Conservation (phyloP, 441 rosid species). For the Bocquillonia castaneifolia region DNA sequence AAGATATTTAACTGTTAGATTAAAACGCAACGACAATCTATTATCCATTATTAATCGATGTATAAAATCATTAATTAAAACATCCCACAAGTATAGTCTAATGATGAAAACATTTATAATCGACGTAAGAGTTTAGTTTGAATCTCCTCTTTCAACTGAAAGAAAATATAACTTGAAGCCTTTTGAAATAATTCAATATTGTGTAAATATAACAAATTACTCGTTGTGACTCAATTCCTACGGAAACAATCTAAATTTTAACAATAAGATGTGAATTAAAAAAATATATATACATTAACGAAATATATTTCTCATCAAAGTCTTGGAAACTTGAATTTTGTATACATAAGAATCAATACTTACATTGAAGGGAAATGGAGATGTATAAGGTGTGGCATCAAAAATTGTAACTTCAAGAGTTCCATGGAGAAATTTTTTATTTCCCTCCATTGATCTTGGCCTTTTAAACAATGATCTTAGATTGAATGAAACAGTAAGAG, state of each 20-base stretch:
- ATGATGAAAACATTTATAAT: too few relatives aligned
- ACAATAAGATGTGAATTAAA: too few relatives aligned
- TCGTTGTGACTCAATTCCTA: too few relatives aligned
- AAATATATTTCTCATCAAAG: too few relatives aligned
- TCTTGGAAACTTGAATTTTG: neutral
- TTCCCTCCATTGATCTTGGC: conserved; percentile 37
- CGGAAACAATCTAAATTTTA: too few relatives aligned
- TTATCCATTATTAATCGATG: neutral
- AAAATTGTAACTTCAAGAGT: conserved; percentile 80
- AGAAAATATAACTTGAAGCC: too few relatives aligned
- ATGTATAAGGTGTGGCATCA: conserved; percentile 59
- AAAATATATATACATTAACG: too few relatives aligned
- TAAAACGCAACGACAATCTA: neutral
- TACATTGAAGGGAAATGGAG: conserved; percentile 65
- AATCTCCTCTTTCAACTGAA: too few relatives aligned
- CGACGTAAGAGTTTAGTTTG: too few relatives aligned
- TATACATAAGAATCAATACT: conserved; percentile 18
- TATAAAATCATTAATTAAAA: neutral
- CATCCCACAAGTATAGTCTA: too few relatives aligned
- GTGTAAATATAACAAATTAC: too few relatives aligned
- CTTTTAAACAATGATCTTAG: neutral
- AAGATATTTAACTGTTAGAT: neutral
- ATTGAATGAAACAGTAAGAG: neutral
- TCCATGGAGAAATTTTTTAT: conserved; percentile 62
- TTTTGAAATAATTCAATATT: too few relatives aligned